Base-by-base conservation (phyloP, 2,329 filamentous ascomycete genomes). In the Aspergillus sclerotialis region DNA sequence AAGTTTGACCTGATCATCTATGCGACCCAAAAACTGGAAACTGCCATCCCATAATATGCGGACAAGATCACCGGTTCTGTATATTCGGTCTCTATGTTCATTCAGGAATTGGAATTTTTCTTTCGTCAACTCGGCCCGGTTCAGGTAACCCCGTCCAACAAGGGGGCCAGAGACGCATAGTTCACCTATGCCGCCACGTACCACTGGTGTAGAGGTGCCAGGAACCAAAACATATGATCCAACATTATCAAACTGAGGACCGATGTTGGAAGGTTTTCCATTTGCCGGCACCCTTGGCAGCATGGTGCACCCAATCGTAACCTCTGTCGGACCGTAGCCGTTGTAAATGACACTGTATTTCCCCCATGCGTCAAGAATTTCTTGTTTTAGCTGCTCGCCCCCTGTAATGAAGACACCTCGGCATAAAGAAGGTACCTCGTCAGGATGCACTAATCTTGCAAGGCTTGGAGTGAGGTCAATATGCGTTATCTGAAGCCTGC, bases 401-500 rank as follows among this genome's bases (percentile, higher is more conserved):
- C 57, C 58, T 25, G 60, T 49, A 28, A 46, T 51, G 55, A 95
- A 95, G 0, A 94, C 84, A 3, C 90, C 88, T 30, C 73, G 74
- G 44, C 82, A 86, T 1, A 95, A 67, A 17, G 73, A 82, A 2
- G 89, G 88, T 0, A 90, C 84, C 28, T 93, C 83, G 19, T 84
- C 72, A 0, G 89, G 90, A 38, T 82, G 79, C 1, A 92, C 63
- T 7, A 94, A 67, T 5, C 84, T 23, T 23, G 89, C 89, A 11
- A 95, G 67, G 55, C 86, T 94, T 0, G 89, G 90, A 0, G 89
- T 95, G 3, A 95, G 68, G 57, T 95, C 89, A 35, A 95, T 87
- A 52, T 95, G 89, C 0, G 89, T 94, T 42, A 95, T 90, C 7
- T 69, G 63, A 4, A 94, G 70, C 14, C 68, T 70, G 12, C 75